Base-by-base conservation (phyloP, 768 basidiomycete species). In the Kwoniella bestiolae region DNA sequence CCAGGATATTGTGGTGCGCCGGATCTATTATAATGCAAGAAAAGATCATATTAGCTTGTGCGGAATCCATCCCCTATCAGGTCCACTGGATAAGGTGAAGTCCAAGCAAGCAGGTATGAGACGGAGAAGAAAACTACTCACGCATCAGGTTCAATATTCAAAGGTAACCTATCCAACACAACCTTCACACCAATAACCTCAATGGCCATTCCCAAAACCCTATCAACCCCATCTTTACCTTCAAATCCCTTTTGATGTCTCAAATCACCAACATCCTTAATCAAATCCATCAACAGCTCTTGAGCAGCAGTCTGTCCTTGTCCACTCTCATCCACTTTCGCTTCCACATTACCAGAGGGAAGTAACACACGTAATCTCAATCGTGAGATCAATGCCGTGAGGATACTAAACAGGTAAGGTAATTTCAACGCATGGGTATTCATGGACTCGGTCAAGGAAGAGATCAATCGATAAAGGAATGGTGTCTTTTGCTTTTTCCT, bases 91-190 rank as follows among this genome's bases (percentile, higher is more conserved):
- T n/a, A n/a, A n/a, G 21, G 31, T 25, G 45, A 56, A 1, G 32
- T 25, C 0, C 25, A 23, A 25, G 18, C 5, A 34, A 38, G 34
- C 29, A 23, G 23, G 21, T 18, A 47, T 12, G 7, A n/a, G 9
- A 41, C 12, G 18, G 14, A 47, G 29, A 51, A 18, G 32, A 18
- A 16, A 3, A 8, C 4, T 5, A 83, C 87, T 66, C 82, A 94
- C 91, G 90, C 88, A 56, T 84, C 84, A 3, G 91, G 89, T 67
- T 94, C 90, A 38, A 99, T 83, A 71, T 95, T 94, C 55, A 98
- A 83, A 9, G 96, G 96, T 45, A 98, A 83, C 23, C 84, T 83
- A 23, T 83, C 81, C 34, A 99, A 83, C 3, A 98, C 77, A 1
- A 88, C 87, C 64, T 90, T 87, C 5, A 95, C 94, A 3, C 96